phyloP scores from a whole-genome alignment of 1,284 basidiomycete species.

The Phellopilus nigrolimitatus region DNA sequence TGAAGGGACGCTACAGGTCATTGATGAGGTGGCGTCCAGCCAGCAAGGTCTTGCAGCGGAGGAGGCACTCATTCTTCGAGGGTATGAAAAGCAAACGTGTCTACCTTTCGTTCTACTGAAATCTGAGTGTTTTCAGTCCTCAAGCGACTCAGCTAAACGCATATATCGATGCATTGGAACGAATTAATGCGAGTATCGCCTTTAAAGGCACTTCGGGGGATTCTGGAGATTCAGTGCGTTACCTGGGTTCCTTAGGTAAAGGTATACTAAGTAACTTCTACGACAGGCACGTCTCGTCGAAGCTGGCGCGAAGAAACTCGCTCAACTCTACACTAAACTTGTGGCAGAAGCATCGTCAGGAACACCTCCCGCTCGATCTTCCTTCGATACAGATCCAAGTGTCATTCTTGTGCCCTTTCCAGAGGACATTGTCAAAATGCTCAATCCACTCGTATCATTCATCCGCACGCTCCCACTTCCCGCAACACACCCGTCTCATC shows the following conservation, averaged over 20 bases:
- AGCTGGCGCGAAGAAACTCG: slow-evolving; percentile 74
- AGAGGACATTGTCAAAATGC: slow-evolving; percentile 42
- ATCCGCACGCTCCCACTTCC: slow-evolving; percentile 68
- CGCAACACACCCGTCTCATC: slow-evolving; percentile 73
- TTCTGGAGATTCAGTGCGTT: slow-evolving; percentile 51
- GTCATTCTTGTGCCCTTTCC: slow-evolving; percentile 47
- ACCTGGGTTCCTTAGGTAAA: background rate
- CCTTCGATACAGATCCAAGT: slow-evolving; percentile 32
- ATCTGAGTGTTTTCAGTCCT: slow-evolving; percentile 40
- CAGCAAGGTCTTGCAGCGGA: slow-evolving; percentile 73
- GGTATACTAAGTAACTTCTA: slow-evolving; percentile 6
- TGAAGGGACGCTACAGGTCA: slow-evolving; percentile 68
- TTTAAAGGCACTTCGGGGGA: slow-evolving; percentile 63
- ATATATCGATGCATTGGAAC: slow-evolving; percentile 68
- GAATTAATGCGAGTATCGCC: slow-evolving; percentile 71
- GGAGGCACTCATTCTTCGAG: slow-evolving; percentile 69
- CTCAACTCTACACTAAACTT: slow-evolving; percentile 72
- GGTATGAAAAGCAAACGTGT: slow-evolving; percentile 39
- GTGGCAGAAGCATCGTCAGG: slow-evolving; percentile 78
- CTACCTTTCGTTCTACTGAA: slow-evolving; percentile 9
- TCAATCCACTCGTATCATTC: slow-evolving; percentile 61
- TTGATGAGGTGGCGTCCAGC: slow-evolving; percentile 70
- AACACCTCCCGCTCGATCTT: slow-evolving; percentile 50
- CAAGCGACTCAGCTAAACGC: slow-evolving; percentile 56
- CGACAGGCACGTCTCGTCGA: slow-evolving; percentile 66